phyloP scores from a whole-genome alignment of 768 basidiomycete species.

The Strobilomyces confusus region DNA sequence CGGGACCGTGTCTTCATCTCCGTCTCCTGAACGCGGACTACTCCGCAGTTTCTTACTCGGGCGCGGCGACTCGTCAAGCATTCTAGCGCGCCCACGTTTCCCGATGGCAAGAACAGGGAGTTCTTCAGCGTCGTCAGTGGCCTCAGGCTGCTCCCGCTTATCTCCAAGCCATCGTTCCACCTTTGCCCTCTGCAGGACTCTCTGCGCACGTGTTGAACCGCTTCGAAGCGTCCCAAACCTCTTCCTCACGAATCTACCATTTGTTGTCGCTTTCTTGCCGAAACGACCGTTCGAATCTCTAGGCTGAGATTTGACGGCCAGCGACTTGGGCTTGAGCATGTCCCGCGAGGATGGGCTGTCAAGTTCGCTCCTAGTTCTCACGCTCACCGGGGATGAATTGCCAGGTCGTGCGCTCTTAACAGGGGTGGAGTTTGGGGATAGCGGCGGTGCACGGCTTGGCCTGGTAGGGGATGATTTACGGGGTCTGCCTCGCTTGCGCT shows the following conservation, averaged over 20 bases:
- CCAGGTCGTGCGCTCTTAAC: constrained; percentile 10
- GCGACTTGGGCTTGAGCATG: constrained; percentile 37
- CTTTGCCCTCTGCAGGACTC: constrained; percentile 40
- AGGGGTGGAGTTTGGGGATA: constrained; percentile 8
- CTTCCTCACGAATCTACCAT: constrained; percentile 41
- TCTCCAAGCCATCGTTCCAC: constrained; percentile 36
- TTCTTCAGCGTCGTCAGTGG: constrained; percentile 11
- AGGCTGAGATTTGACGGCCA: constrained; percentile 51
- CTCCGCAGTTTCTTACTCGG: constrained; percentile 27
- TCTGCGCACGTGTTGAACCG: constrained; percentile 36
- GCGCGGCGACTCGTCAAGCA: constrained; percentile 24
- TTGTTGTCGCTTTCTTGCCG: constrained; percentile 54
- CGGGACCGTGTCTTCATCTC: constrained; percentile 28
- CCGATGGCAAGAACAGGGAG: constrained; percentile 11
- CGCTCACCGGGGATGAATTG: constrained; percentile 17
- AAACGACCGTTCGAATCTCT: constrained; percentile 64
- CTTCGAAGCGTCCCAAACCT: constrained; percentile 20
- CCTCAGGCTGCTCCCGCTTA: constrained; percentile 19
- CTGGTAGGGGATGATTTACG: constrained; percentile 27
- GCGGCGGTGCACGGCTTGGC: constrained; percentile 9
- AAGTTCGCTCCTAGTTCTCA: constrained; percentile 21
- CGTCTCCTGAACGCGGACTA: constrained; percentile 14
- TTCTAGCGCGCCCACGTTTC: constrained; percentile 22
- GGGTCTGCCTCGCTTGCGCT: constrained; percentile 35
- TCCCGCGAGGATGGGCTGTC: constrained; percentile 22